phyloP scores from a whole-genome alignment of 1,139 yeast species.

The Geotrichum reessii region DNA sequence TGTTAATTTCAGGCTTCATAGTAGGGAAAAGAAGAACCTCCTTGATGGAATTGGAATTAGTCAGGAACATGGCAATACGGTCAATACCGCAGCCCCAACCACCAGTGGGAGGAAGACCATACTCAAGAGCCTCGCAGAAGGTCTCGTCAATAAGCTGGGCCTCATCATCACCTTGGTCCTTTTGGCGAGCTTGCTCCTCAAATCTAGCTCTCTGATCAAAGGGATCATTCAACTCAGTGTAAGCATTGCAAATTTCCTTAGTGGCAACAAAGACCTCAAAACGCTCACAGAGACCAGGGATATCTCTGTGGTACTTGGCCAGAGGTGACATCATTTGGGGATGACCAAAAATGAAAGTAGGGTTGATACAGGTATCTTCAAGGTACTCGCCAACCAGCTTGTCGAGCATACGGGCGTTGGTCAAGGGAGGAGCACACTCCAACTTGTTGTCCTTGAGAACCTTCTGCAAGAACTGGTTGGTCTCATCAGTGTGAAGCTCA shows the following conservation, averaged over 20 bases:
- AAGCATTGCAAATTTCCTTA: conserved; percentile 96
- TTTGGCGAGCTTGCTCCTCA: conserved; percentile 98
- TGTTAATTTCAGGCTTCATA: conserved; percentile 73
- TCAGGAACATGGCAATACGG: conserved; percentile 95
- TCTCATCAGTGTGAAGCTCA: conserved; percentile 86
- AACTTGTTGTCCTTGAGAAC: conserved; percentile 72
- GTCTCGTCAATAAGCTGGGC: conserved; percentile 95
- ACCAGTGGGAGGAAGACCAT: conserved; percentile 98
- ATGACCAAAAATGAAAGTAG: conserved; percentile 96
- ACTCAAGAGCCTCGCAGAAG: conserved; percentile 95
- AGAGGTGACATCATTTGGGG: conserved; percentile 99
- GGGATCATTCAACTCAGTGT: conserved; percentile 98
- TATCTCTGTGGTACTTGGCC: conserved; percentile 90
- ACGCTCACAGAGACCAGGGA: conserved; percentile 95
- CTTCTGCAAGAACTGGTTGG: conserved; percentile 82
- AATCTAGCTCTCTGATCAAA: conserved; percentile 95
- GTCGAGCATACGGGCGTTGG: conserved; percentile 98
- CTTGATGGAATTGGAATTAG: conserved; percentile 93
- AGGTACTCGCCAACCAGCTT: conserved; percentile 86
- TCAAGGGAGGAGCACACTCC: conserved; percentile 93
- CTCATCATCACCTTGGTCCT: conserved; percentile 98
- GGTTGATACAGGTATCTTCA: conserved; percentile 91
- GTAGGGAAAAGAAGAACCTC: conserved; percentile 98
- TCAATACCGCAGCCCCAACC: conserved; percentile 99
- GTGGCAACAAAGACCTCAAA: conserved; percentile 98